A percentile compares a stretch with the other conserved stretches of the same genome.
Conservation (phyloP, 2,329 filamentous ascomycete species). For the Aphanoascus verrucosus region DNA sequence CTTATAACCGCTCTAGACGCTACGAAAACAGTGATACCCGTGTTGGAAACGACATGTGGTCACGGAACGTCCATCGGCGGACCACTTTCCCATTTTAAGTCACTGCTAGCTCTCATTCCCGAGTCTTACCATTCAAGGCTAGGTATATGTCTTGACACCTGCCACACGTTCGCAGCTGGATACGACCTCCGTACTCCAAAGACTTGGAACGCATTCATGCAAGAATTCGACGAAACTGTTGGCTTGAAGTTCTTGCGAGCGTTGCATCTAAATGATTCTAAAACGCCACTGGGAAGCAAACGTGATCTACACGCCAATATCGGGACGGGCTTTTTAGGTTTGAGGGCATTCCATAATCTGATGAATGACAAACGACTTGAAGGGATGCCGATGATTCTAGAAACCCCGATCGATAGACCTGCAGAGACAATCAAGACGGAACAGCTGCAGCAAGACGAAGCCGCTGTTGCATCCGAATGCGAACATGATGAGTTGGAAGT, state of each 20-base stretch:
- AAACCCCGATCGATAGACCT: conserved; percentile 79
- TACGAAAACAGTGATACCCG: conserved; percentile 64
- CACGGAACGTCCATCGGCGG: conserved; percentile 78
- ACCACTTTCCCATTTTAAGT: conserved; percentile 72
- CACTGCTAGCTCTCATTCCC: conserved; percentile 64
- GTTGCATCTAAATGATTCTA: conserved; percentile 90
- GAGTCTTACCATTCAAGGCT: conserved; percentile 69
- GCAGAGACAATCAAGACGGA: conserved; percentile 28
- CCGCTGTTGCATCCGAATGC: conserved; percentile 10
- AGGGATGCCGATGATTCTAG: conserved; percentile 78
- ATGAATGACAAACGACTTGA: conserved; percentile 72
- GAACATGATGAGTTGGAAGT: conserved; percentile 17
- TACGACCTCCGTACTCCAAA: conserved; percentile 74
- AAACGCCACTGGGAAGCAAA: conserved; percentile 70
- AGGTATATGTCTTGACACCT: conserved; percentile 93
- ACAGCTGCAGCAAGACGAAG: conserved; percentile 11
- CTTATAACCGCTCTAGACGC: conserved; percentile 72
- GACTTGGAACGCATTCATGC: conserved; percentile 61
- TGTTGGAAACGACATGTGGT: conserved; percentile 94
- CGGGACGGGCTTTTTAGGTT: conserved; percentile 82
- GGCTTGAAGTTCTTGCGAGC: conserved; percentile 72
- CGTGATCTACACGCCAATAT: conserved; percentile 94
- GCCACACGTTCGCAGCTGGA: conserved; percentile 87
- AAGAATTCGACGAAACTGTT: conserved; percentile 64
- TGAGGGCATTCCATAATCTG: conserved; percentile 80